Conservation (phyloP, 1,284 basidiomycete species). For the Veloboletus limbatus region DNA sequence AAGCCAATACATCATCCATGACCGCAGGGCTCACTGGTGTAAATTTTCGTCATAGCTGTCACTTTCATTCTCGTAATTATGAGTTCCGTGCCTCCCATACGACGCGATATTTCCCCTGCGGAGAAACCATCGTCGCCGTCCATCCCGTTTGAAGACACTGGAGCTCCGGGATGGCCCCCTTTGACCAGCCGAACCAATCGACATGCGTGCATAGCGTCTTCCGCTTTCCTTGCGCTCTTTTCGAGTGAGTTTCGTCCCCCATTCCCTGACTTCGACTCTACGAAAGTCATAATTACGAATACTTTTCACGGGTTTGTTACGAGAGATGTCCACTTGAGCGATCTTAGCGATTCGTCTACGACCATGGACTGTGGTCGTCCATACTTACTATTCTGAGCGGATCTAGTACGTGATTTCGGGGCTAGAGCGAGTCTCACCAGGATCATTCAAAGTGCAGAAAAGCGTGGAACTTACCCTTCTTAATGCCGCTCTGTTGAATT, state of each 20-base stretch:
- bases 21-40: slow-evolving; percentile 12
- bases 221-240: slow-evolving; percentile 3
- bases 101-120: slow-evolving; percentile 12
- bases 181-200: slow-evolving; percentile 15
- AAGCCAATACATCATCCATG: neutral
- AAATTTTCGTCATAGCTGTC: slow-evolving; percentile 1
- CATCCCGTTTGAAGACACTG: slow-evolving; percentile 1
- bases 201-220: slow-evolving; percentile 23
- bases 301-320: slow-evolving; percentile 10
- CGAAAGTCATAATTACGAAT: neutral
- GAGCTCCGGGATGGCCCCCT: slow-evolving; percentile 2
- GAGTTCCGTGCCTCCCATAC: neutral
- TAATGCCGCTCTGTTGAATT: slow-evolving; percentile 6
- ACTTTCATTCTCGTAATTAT: neutral
- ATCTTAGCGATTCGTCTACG: slow-evolving; percentile 4
- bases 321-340: slow-evolving; percentile 9
- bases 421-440: slow-evolving; percentile 4
- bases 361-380: neutral
- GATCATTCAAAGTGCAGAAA: neutral
- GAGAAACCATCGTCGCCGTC: slow-evolving; percentile 24
- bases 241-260: slow-evolving; percentile 6
- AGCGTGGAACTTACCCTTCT: slow-evolving; percentile 4
- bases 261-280: slow-evolving; percentile 2
- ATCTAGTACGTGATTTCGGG: slow-evolving; percentile 1
- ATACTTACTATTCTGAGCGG: slow-evolving; percentile 16